Conservation (phyloP, 768 basidiomycete genomes). For the Suillus tomentosus region DNA sequence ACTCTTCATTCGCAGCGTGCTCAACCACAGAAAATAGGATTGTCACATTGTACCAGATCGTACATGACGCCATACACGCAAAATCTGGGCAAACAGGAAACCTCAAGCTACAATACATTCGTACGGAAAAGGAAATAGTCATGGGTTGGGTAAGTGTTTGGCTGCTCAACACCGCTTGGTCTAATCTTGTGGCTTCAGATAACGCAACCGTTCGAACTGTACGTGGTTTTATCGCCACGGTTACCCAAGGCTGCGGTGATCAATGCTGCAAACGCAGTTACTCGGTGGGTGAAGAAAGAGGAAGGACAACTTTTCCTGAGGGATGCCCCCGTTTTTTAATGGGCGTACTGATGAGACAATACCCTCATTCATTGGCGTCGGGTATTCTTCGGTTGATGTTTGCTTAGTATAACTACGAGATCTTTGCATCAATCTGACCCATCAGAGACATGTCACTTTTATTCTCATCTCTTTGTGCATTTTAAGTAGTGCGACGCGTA, state of each 20-base stretch:
- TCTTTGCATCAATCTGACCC: background rate
- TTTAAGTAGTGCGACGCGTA: background rate
- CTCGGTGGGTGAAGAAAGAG: slow-evolving; percentile 89
- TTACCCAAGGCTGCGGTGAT: slow-evolving; percentile 89
- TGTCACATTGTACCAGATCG: slow-evolving; percentile 81
- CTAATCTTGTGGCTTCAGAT: slow-evolving; percentile 51
- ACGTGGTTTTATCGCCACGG: slow-evolving; percentile 76
- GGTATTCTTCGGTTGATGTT: background rate
- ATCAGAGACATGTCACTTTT: background rate
- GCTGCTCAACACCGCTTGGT: background rate
- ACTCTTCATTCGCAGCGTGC: slow-evolving; percentile 7
- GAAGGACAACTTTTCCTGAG: slow-evolving; percentile 79
- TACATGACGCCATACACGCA: slow-evolving; percentile 90
- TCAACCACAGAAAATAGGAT: slow-evolving; percentile 48
- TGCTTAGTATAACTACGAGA: background rate
- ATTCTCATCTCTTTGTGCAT: background rate
- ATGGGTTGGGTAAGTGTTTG: slow-evolving; percentile 84
- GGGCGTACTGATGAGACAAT: background rate
- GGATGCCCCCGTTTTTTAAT: slow-evolving; percentile 87
- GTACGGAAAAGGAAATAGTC: slow-evolving; percentile 83
- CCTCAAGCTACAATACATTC: slow-evolving; percentile 85
- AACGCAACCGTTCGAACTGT: slow-evolving; percentile 92
- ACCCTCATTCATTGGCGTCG: background rate
- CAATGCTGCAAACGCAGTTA: slow-evolving; percentile 85
- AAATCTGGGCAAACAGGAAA: slow-evolving; percentile 81